Evolutionary conservation across 148 eudicot species (phyloP), one percentile per base, ranked within the genome.

Genomic region (Amaranthus cruentus): DNA sequence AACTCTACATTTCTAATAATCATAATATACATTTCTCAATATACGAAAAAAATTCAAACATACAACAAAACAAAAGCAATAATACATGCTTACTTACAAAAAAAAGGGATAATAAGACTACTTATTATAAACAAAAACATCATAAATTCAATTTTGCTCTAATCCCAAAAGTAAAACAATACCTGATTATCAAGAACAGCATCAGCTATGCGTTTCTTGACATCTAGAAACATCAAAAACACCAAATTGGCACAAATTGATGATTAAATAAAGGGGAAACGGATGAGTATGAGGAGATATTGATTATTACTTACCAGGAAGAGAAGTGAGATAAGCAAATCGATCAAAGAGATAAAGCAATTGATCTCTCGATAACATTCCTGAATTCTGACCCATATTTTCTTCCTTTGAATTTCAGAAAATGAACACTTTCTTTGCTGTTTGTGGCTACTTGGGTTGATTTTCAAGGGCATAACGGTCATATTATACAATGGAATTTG

Each of bases 311-410:
- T 28, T 66, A 90, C 98, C 95, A 62, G 92, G 87, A 15, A 77
- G 92, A 68, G 97, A 89, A 66, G 89, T 91, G 81, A 88, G 89
- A 48, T 58, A 65, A 57, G 87, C 79, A 77, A 93, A 93, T 9
- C 95, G 88, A 46, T 88, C 73, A 48, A 93, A 93, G 66, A 93
- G 90, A 62, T 83, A 76, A 55, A 91, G 84, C 43, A 91, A 64
- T 62, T 91, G 88, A 6, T 91, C 90, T 73, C 87, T 86, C 1
- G 95, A 80, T 15, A 93, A 76, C 89, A 90, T 90, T 64, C 90
- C 91, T 10, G 91, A 74, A 43, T 76, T 85, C 83, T 90, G 90
- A 1, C 70, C 48, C 55, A 59, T 66, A 49, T 55, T 75, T 43
- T 55, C 76, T 73, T 47, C 60, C 66, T 67, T 10, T 28, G 38